Evolutionary conservation across 2,329 filamentous ascomycete species (phyloP).

Genomic region (Coleophoma cylindrospora): DNA sequence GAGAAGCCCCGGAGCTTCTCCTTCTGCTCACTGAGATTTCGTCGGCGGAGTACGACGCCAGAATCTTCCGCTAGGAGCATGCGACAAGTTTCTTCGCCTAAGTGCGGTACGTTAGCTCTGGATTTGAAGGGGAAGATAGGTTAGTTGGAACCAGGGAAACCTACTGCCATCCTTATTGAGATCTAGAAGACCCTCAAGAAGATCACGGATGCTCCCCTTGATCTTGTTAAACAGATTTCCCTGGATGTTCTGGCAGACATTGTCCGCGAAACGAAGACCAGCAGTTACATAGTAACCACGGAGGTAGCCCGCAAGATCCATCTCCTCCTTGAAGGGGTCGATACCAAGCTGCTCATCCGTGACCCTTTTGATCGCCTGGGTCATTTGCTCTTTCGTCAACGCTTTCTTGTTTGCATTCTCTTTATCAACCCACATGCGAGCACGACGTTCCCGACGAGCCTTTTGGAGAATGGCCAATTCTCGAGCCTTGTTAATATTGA

Average conservation of each 20-base stretch:
- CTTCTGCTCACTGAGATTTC: conserved; percentile 2
- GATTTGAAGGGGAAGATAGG: not conserved
- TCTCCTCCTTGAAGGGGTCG: conserved; percentile 55
- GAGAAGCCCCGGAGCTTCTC: conserved; percentile 4
- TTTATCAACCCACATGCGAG: too few species aligned
- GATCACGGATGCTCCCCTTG: conserved; percentile 1
- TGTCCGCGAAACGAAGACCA: conserved; percentile 57
- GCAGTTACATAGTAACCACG: conserved; percentile 67
- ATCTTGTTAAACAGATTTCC: conserved; percentile 7
- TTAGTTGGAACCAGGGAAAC: not conserved
- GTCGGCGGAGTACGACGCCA: conserved; percentile 2
- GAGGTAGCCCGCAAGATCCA: conserved; percentile 58
- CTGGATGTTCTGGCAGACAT: conserved; percentile 13
- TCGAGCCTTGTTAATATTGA: conserved; percentile 37
- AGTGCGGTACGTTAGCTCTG: not conserved
- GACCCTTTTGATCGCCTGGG: not conserved
- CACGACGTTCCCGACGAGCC: too few species aligned
- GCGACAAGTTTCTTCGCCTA: conserved; percentile 7
- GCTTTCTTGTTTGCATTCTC: not conserved
- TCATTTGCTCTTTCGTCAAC: conserved; percentile 1
- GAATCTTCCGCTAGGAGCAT: conserved; percentile 7
- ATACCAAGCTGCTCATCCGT: conserved; percentile 36
- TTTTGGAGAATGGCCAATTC: conserved; percentile 16
- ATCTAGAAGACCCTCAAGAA: conserved; percentile 9
- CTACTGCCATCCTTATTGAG: conserved; percentile 6